phyloP scores from a whole-genome alignment of 352 stramenopile species.

The Globisporangium rhizosaccharum region DNA sequence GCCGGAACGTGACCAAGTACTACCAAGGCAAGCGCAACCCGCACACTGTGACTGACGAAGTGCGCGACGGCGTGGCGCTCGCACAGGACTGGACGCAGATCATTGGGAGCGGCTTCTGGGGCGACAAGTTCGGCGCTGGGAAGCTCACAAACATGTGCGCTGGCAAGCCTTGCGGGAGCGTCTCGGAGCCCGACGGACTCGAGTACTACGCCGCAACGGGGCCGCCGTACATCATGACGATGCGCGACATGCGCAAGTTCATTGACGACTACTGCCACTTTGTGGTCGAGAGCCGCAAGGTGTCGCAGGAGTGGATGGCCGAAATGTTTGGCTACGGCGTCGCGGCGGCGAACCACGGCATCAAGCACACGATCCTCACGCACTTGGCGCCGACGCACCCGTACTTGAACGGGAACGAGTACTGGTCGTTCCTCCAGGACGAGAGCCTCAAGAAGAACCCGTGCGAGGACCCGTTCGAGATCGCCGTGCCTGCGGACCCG shows the following conservation, averaged over 20 bases:
- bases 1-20: slow-evolving; percentile 31
- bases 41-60: slow-evolving; percentile 30
- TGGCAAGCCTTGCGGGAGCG: slow-evolving; percentile 24
- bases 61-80: slow-evolving; percentile 31
- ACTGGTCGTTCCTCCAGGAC: slow-evolving; percentile 37
- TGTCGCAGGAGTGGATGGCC: slow-evolving; percentile 39
- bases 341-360: slow-evolving; percentile 41
- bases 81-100: slow-evolving; percentile 46
- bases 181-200: slow-evolving; percentile 24
- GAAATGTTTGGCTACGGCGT: slow-evolving; percentile 56
- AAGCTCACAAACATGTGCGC: slow-evolving; percentile 20
- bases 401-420: slow-evolving; percentile 20
- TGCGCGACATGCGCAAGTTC: slow-evolving; percentile 32
- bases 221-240: slow-evolving; percentile 58
- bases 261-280: slow-evolving; percentile 53
- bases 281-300: slow-evolving; percentile 30
- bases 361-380: slow-evolving; percentile 48
- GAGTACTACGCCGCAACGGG: slow-evolving; percentile 44
- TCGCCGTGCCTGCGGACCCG: slow-evolving; percentile 34
- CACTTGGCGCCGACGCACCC: slow-evolving; percentile 42
- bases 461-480: slow-evolving; percentile 22
- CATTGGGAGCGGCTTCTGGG: slow-evolving; percentile 35
- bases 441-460: slow-evolving; percentile 25
- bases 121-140: slow-evolving; percentile 4
- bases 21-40: slow-evolving; percentile 27